A percentile compares a stretch with the other conserved stretches of the same genome.
Conservation (phyloP, 2,329 filamentous ascomycete genomes). For the Cordyceps militaris region DNA sequence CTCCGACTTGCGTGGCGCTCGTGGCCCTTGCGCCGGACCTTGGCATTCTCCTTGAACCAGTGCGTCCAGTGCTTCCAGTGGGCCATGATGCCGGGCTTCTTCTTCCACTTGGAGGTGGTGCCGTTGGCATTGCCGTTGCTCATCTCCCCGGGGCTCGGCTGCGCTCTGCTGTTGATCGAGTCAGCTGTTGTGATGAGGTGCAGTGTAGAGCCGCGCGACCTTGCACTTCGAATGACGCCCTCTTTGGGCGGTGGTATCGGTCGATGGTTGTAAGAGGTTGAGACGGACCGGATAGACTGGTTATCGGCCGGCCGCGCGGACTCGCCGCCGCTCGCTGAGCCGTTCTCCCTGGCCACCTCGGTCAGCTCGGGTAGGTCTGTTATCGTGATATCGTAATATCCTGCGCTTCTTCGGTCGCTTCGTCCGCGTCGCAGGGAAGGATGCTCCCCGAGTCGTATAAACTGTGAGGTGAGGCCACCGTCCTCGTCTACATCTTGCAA, state of each 20-base stretch:
- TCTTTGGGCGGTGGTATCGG: conserved; percentile 85
- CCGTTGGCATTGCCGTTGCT: conserved; percentile 19
- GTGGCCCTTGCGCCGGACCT: conserved; percentile 41
- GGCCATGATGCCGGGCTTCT: conserved; percentile 51
- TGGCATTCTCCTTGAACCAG: conserved; percentile 55
- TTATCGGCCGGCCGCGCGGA: conserved; percentile 65
- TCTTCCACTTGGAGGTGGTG: conserved; percentile 43
- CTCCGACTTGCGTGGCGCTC: conserved; percentile 49
- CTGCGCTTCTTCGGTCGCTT: conserved; percentile 66
- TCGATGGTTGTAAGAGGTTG: conserved; percentile 68
- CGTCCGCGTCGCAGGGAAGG: conserved; percentile 61
- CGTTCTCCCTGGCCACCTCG: conserved; percentile 46
- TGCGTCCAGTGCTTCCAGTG: conserved; percentile 60
- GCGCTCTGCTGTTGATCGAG: conserved; percentile 29
- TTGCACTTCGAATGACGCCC: conserved; percentile 56
- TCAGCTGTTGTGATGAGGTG: conserved; percentile 70
- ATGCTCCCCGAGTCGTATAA: conserved; percentile 36
- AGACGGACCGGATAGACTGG: conserved; percentile 65
- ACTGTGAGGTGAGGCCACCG: conserved; percentile 44
- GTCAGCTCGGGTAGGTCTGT: conserved; percentile 72
- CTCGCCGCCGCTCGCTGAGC: conserved; percentile 37
- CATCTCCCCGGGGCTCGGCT: conserved; percentile 21
- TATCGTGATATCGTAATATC: conserved; percentile 56
- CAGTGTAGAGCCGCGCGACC: conserved; percentile 75
- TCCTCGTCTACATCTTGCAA: conserved; percentile 76